phyloP scores from a whole-genome alignment of 139 green algal genomes.

The Chlorella sp. region DNA sequence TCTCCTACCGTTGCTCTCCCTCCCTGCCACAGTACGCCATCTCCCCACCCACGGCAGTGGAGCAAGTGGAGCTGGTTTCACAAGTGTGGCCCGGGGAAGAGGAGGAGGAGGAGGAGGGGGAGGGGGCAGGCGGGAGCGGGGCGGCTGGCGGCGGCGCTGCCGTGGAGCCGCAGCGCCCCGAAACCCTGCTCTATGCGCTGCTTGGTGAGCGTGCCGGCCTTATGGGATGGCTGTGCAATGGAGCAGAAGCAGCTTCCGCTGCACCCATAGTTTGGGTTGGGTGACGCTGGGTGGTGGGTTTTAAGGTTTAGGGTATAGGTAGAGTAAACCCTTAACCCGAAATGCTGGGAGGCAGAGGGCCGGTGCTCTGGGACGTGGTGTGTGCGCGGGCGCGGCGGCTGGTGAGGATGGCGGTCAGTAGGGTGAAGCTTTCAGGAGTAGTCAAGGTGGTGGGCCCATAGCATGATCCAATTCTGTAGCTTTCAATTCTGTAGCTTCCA shows the following conservation, averaged over 20 bases:
- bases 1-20: neutral
- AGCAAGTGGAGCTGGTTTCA: constrained; percentile 49
- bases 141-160: too few relatives aligned
- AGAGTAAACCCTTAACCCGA: too few relatives aligned
- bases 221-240: neutral
- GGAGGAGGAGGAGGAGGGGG: neutral
- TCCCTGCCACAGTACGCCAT: constrained; percentile 31
- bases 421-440: too few relatives aligned
- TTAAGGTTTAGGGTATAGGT: too few relatives aligned
- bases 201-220: constrained; percentile 26
- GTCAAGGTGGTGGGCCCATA: too few relatives aligned
- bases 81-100: constrained; percentile 46
- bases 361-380: too few relatives aligned
- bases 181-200: constrained; percentile 65
- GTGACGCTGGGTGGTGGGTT: too few relatives aligned
- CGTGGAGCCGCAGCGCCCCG: constrained; percentile 24
- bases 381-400: too few relatives aligned
- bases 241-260: neutral
- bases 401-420: too few relatives aligned
- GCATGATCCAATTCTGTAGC: too few relatives aligned
- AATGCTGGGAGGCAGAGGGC: too few relatives aligned
- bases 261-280: neutral
- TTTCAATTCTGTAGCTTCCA: too few relatives aligned
- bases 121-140: neutral
- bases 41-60: constrained; percentile 40